Evolutionary conservation across 805 yeast species (phyloP).

Genomic region (Tetrapisispora taiwanensis): DNA sequence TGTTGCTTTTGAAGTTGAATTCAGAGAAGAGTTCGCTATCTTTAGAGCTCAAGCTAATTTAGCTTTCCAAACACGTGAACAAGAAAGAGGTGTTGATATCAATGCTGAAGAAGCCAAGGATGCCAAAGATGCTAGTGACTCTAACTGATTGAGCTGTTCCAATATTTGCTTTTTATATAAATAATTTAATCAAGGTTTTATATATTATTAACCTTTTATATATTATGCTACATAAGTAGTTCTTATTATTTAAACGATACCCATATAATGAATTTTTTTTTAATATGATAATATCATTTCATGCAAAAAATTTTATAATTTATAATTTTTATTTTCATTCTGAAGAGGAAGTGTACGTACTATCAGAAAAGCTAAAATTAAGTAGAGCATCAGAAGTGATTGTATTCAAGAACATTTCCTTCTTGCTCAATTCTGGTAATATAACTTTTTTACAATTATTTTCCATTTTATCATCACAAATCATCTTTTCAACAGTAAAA

Average conservation of each 20-base stretch:
- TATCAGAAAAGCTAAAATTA: too few species aligned
- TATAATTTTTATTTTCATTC: too few species aligned
- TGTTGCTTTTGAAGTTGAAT: background rate
- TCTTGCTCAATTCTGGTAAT: too few species aligned
- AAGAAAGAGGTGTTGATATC: constrained; percentile 8
- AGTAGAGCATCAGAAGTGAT: too few species aligned
- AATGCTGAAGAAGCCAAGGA: constrained; percentile 25
- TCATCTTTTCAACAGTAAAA: too few species aligned
- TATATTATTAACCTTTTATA: background rate
- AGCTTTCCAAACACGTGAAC: constrained; percentile 43
- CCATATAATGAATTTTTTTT: background rate
- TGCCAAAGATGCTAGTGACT: background rate
- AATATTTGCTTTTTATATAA: background rate
- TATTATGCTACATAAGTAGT: background rate
- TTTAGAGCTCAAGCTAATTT: constrained; percentile 47
- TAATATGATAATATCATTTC: background rate
- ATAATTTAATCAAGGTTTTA: background rate
- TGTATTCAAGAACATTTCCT: too few species aligned
- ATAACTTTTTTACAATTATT: too few species aligned
- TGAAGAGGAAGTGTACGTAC: too few species aligned
- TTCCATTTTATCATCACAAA: too few species aligned
- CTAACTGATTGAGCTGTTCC: background rate
- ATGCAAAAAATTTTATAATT: too few species aligned
- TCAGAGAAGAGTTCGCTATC: constrained; percentile 44
- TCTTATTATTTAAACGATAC: background rate